These are phyloP conservation scores for Castanea sativa DNA, from an alignment of 306 rosid genomes.

Conservation along the genomic window DNA sequence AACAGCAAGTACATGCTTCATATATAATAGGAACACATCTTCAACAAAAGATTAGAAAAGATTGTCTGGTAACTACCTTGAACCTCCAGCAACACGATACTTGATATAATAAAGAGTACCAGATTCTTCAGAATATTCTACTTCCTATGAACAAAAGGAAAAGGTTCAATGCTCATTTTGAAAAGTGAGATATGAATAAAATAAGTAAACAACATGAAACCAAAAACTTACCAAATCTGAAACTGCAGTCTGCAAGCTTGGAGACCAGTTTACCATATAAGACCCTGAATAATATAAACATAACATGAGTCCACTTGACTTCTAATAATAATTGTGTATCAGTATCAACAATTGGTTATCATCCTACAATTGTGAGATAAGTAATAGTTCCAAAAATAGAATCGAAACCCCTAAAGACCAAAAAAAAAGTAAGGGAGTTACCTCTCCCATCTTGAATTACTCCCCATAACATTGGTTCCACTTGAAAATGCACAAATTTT, in stretches of 20 bases:
- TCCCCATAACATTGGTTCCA: no score
- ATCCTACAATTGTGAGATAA: neutral
- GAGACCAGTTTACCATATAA: slow-evolving; percentile 98
- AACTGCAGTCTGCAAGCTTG: slow-evolving; percentile 91
- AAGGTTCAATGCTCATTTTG: slow-evolving; percentile 22
- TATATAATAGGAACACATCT: slow-evolving; percentile 1
- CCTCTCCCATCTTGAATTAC: neutral
- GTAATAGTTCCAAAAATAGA: neutral
- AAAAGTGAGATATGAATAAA: slow-evolving; percentile 16
- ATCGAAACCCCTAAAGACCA: neutral
- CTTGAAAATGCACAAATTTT: no score
- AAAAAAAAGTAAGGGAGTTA: neutral
- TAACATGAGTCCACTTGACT: slow-evolving; percentile 5
- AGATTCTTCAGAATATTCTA: slow-evolving; percentile 90
- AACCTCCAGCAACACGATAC: slow-evolving; percentile 88
- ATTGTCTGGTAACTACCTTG: slow-evolving; percentile 46
- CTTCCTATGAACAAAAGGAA: slow-evolving; percentile 64
- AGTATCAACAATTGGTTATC: neutral
- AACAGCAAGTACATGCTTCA: neutral
- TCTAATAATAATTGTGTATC: neutral
- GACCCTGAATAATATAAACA: slow-evolving; percentile 51
- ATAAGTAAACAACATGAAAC: slow-evolving; percentile 10
- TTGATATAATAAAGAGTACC: slow-evolving; percentile 79
- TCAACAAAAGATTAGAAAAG: neutral
- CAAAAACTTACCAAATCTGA: slow-evolving; percentile 74